These are phyloP conservation scores for Aspergillus brunneoviolaceus DNA, from an alignment of 2,329 filamentous ascomycete species.

Conservation along the genomic window DNA sequence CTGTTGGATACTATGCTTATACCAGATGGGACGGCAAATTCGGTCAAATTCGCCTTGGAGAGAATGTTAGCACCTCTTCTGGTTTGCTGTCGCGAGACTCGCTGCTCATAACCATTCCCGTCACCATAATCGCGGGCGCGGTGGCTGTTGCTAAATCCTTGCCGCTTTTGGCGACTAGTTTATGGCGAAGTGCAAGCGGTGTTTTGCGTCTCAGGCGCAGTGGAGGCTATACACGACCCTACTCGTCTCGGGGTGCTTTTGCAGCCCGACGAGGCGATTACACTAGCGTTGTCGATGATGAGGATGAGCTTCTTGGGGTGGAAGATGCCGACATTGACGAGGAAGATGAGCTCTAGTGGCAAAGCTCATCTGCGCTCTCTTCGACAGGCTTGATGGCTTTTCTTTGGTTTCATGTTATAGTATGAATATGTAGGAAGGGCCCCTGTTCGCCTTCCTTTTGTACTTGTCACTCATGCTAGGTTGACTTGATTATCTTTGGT, in stretches of 20 bases:
- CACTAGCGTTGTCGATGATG: slow-evolving; percentile 83
- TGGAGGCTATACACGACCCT: slow-evolving; percentile 62
- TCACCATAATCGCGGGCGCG: slow-evolving; percentile 76
- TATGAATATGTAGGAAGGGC: background rate
- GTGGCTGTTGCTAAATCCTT: slow-evolving; percentile 70
- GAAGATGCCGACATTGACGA: slow-evolving; percentile 94
- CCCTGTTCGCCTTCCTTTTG: background rate
- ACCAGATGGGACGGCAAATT: slow-evolving; percentile 85
- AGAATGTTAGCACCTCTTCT: slow-evolving; percentile 43
- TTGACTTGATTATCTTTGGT: background rate
- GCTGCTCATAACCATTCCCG: slow-evolving; percentile 77
- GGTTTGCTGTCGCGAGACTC: slow-evolving; percentile 66
- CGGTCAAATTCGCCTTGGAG: slow-evolving; percentile 86
- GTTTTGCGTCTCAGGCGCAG: slow-evolving; percentile 48
- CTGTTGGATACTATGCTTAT: slow-evolving; percentile 80
- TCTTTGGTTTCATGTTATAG: slow-evolving; percentile 16
- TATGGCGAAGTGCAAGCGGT: slow-evolving; percentile 66
- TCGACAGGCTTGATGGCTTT: background rate
- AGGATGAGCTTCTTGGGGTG: slow-evolving; percentile 81
- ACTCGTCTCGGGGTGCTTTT: slow-evolving; percentile 87
- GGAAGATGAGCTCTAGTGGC: slow-evolving; percentile 56
- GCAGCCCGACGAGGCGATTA: slow-evolving; percentile 86
- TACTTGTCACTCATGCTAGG: background rate
- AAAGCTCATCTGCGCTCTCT: background rate
- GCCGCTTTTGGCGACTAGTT: slow-evolving; percentile 68